Evolutionary conservation across 1,284 basidiomycete genomes (phyloP).

Genomic region (Marasmius sp.): DNA sequence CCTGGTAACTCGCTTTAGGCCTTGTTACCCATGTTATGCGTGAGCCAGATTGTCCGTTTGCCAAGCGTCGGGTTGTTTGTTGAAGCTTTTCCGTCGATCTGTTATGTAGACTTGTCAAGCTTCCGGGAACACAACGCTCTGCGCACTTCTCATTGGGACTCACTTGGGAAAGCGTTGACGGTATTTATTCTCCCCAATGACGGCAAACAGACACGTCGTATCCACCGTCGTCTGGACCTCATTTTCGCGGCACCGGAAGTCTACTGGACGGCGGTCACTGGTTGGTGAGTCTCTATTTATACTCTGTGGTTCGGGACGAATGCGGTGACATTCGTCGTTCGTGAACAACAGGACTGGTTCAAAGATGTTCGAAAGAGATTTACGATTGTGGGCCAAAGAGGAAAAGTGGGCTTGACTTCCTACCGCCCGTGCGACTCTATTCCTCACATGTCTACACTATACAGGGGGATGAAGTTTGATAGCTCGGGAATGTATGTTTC

Average conservation of each 20-base stretch:
- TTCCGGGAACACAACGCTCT: slow-evolving; percentile 56
- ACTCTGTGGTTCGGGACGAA: neutral
- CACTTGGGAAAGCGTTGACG: slow-evolving; percentile 70
- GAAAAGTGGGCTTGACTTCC: slow-evolving; percentile 42
- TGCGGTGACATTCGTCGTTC: neutral
- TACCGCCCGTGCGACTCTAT: no score
- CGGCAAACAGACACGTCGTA: slow-evolving; percentile 24
- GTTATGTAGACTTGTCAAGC: slow-evolving; percentile 48
- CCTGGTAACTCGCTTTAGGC: slow-evolving; percentile 32
- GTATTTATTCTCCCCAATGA: slow-evolving; percentile 58
- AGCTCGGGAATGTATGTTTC: slow-evolving; percentile 68
- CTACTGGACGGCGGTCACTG: slow-evolving; percentile 79
- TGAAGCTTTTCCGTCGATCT: neutral
- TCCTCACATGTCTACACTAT: neutral
- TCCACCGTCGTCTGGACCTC: slow-evolving; percentile 68
- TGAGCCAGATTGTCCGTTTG: slow-evolving; percentile 32
- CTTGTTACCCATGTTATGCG: slow-evolving; percentile 70
- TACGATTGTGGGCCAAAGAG: slow-evolving; percentile 69
- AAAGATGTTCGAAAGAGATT: slow-evolving; percentile 78
- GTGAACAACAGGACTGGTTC: slow-evolving; percentile 67
- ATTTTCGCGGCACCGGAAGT: slow-evolving; percentile 68
- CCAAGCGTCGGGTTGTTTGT: neutral
- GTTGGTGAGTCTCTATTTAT: slow-evolving; percentile 53
- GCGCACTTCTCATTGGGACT: slow-evolving; percentile 59
- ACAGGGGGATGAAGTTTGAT: slow-evolving; percentile 76